Conservation (phyloP, 2,329 filamentous ascomycete genomes). For the Biscogniauxia mediterranea region DNA sequence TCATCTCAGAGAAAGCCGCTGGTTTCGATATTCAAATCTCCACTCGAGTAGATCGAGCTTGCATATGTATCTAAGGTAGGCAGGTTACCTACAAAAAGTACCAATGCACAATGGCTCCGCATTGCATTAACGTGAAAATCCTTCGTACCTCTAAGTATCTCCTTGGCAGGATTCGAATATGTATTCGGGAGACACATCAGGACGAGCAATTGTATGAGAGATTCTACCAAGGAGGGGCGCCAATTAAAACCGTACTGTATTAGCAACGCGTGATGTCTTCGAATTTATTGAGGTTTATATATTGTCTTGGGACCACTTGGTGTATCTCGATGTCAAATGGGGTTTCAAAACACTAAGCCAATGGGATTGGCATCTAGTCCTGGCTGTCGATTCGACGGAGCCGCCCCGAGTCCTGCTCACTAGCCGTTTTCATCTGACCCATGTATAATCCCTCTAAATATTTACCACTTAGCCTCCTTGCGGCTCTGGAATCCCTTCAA, state of each 20-base stretch:
- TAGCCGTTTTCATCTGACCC: neutral
- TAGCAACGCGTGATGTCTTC: neutral
- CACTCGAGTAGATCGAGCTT: too few relatives aligned
- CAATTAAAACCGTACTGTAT: neutral
- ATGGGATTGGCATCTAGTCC: neutral
- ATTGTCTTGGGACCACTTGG: neutral
- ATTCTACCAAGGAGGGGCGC: too few relatives aligned
- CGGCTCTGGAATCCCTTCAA: slow-evolving; percentile 59
- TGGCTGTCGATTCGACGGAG: neutral
- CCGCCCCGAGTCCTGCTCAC: neutral
- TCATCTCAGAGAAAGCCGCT: too few relatives aligned
- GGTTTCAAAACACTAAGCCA: neutral
- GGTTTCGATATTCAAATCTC: too few relatives aligned
- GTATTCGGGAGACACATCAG: neutral
- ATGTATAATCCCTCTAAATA: neutral
- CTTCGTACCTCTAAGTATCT: too few relatives aligned
- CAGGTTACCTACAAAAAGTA: too few relatives aligned
- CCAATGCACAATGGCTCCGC: too few relatives aligned
- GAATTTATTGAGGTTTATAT: neutral
- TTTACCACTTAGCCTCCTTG: slow-evolving; percentile 59
- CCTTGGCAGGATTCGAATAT: too few relatives aligned
- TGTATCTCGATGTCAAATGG: neutral
- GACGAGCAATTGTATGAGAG: neutral
- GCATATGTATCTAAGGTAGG: too few relatives aligned
- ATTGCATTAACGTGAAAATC: too few relatives aligned